Evolutionary conservation across 495 filamentous ascomycete species (phyloP).

Genomic region (Trichoderma erinaceum): DNA sequence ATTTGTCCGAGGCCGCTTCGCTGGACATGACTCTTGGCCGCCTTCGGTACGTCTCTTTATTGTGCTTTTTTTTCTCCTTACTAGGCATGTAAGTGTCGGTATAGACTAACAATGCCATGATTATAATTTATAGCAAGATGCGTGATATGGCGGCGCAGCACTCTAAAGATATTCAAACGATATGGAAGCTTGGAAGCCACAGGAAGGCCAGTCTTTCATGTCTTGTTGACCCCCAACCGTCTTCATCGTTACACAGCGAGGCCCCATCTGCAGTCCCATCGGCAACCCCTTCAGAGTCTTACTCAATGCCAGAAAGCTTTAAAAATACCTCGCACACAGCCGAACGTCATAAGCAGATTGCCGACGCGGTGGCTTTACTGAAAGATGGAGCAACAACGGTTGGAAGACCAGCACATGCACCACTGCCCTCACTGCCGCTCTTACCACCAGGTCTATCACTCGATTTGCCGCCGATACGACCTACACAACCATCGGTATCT

Average conservation of each 20-base stretch:
- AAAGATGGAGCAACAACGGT: background rate
- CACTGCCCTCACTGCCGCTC: background rate
- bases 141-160: slow-evolving; percentile 56
- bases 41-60: background rate
- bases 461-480: background rate
- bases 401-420: background rate
- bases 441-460: background rate
- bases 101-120: background rate
- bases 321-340: background rate
- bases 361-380: background rate
- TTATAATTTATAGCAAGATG: background rate
- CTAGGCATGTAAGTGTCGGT: background rate
- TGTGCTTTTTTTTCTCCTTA: background rate
- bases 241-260: background rate
- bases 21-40: background rate
- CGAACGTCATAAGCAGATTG: background rate
- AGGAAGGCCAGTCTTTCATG: background rate
- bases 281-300: background rate
- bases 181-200: slow-evolving; percentile 4
- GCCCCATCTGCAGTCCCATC: background rate
- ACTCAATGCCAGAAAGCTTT: background rate
- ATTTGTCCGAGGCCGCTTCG: background rate
- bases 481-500: background rate
- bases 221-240: background rate
- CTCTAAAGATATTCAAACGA: background rate